Conservation (phyloP, 2,329 filamentous ascomycete species). For the Xylariaceae sp. region DNA sequence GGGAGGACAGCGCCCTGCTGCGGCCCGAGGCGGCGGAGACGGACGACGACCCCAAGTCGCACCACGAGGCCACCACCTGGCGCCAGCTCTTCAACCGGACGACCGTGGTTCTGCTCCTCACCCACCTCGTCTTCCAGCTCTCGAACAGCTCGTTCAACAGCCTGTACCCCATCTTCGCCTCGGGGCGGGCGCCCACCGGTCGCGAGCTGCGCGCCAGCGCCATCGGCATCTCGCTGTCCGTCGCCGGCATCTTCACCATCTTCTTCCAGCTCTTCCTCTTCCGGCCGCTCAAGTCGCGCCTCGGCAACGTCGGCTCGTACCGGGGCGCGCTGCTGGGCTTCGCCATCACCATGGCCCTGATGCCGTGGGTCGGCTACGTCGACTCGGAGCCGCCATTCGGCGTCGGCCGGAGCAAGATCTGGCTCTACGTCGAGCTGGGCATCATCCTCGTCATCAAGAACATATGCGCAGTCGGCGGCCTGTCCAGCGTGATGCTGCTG, state of each 20-base stretch:
- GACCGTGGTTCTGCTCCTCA: conserved; percentile 71
- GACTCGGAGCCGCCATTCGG: conserved; percentile 50
- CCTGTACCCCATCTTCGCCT: conserved; percentile 86
- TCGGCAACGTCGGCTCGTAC: conserved; percentile 84
- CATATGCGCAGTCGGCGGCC: conserved; percentile 76
- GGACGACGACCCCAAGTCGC: conserved; percentile 32
- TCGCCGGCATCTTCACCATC: conserved; percentile 80
- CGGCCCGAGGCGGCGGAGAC: conserved; percentile 28
- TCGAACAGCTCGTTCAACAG: conserved; percentile 94
- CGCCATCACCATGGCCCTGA: conserved; percentile 72
- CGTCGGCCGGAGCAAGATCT: conserved; percentile 53
- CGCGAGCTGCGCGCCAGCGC: conserved; percentile 67
- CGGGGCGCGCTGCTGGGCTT: conserved; percentile 71
- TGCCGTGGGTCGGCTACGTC: conserved; percentile 83
- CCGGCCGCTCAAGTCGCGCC: conserved; percentile 64
- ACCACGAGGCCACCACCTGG: conserved; percentile 41
- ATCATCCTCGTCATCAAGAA: conserved; percentile 79
- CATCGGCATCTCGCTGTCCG: conserved; percentile 78
- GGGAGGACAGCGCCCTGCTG: conserved; percentile 18
- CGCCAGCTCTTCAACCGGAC: conserved; percentile 67
- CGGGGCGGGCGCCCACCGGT: conserved; percentile 66
- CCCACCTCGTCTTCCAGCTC: conserved; percentile 89
- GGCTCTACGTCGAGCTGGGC: conserved; percentile 77
- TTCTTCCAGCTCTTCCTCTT: conserved; percentile 85
- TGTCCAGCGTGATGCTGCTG: conserved; percentile 82